Evolutionary conservation across 768 basidiomycete genomes (phyloP).

Genomic region (Tephrocybe sp.): DNA sequence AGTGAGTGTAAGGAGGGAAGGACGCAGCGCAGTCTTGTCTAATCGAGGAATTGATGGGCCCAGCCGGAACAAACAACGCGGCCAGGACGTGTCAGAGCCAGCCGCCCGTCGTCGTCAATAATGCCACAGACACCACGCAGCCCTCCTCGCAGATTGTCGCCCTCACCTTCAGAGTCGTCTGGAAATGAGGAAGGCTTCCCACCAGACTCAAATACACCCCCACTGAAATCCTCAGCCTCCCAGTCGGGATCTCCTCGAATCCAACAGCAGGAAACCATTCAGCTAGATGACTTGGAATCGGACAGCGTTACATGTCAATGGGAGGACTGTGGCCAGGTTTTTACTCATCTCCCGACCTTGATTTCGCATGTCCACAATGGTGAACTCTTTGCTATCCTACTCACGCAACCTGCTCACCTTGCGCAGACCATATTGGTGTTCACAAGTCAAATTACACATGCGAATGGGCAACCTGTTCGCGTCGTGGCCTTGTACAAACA

Average conservation of each 20-base stretch:
- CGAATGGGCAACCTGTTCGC: slow-evolving; percentile 81
- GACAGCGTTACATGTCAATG: slow-evolving; percentile 79
- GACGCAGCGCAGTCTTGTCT: neutral
- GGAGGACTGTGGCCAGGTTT: slow-evolving; percentile 78
- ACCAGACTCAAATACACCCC: slow-evolving; percentile 18
- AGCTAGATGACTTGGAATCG: slow-evolving; percentile 14
- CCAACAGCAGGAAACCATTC: slow-evolving; percentile 12
- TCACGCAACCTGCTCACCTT: neutral
- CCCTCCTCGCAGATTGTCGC: slow-evolving; percentile 5
- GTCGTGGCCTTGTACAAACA: slow-evolving; percentile 80
- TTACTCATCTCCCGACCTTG: slow-evolving; percentile 67
- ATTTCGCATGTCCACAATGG: slow-evolving; percentile 84
- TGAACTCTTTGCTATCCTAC: slow-evolving; percentile 32
- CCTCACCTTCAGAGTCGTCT: slow-evolving; percentile 30
- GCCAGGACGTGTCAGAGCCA: neutral
- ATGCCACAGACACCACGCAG: slow-evolving; percentile 12
- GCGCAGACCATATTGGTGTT: slow-evolving; percentile 73
- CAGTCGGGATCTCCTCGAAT: slow-evolving; percentile 13
- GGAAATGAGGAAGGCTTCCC: slow-evolving; percentile 20
- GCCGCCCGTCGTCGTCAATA: neutral
- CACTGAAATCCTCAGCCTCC: slow-evolving; percentile 8
- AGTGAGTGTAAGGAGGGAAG: neutral
- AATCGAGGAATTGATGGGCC: neutral
- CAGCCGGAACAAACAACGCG: slow-evolving; percentile 15
- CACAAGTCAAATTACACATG: slow-evolving; percentile 86